Conservation (phyloP, 371 early-diverging fungal genomes). For the Apophysomyces ossiformis region DNA sequence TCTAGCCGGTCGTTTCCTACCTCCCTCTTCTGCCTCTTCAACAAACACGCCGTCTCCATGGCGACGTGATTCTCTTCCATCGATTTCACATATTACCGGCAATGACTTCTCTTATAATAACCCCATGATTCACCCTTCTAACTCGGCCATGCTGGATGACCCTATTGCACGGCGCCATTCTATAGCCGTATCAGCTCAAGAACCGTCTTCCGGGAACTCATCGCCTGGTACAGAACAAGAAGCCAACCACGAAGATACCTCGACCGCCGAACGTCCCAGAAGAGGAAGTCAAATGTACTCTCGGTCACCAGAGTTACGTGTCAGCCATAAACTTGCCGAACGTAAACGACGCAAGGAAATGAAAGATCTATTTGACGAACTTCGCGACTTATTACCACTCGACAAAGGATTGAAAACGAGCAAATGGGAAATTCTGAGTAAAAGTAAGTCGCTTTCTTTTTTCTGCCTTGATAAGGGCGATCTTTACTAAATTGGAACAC, state of each 20-base stretch:
- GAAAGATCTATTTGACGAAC: slow-evolving; percentile 81
- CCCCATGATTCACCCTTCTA: slow-evolving; percentile 10
- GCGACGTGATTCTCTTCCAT: slow-evolving; percentile 45
- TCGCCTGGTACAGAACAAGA: background rate
- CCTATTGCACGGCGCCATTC: slow-evolving; percentile 25
- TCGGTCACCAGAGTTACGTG: slow-evolving; percentile 62
- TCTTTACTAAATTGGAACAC: background rate
- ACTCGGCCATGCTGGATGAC: slow-evolving; percentile 23
- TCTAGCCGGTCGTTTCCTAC: slow-evolving; percentile 18
- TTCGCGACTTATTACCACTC: slow-evolving; percentile 69
- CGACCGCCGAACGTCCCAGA: background rate
- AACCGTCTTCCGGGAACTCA: background rate
- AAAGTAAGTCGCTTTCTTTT: slow-evolving; percentile 46
- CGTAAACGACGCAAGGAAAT: slow-evolving; percentile 79
- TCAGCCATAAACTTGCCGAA: slow-evolving; percentile 80
- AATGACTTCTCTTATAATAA: background rate
- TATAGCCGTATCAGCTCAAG: slow-evolving; percentile 17
- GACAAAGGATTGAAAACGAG: slow-evolving; percentile 72
- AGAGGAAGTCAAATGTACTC: slow-evolving; percentile 41
- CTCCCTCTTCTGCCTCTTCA: slow-evolving; percentile 21
- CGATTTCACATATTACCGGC: slow-evolving; percentile 40
- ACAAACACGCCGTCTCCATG: slow-evolving; percentile 19
- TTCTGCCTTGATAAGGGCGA: background rate
- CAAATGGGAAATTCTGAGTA: slow-evolving; percentile 82
- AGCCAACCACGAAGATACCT: background rate